Evolutionary conservation across 202 grass and related monocot genomes (phyloP), one percentile per base, ranked within the genome.

Genomic region (Schoenoplectus triqueter): DNA sequence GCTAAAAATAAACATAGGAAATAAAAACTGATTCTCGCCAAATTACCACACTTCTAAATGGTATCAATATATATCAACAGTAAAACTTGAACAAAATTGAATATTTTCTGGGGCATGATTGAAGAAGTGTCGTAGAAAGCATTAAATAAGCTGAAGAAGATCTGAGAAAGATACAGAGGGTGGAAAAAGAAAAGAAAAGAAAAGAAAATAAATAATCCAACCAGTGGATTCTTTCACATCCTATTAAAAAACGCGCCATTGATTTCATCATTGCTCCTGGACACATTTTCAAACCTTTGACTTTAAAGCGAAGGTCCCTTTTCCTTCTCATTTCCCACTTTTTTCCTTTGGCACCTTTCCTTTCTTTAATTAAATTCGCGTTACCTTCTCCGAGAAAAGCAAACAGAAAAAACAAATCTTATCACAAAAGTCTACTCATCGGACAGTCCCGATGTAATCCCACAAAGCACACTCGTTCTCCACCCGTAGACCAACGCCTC

Each of bases 401-500:
- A 86, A 90, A 88, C 78, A 82, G 11, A 69, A 77, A 59, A 66
- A 85, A 85, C 81, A 88, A 81, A 84, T 84, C 82, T 87, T 87
- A 84, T 81, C 86, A 64, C 0, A 80, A 89, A 93, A 96, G 91
- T 96, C 91, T 83, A 89, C 89, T 70, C 86, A 87, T 91, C 93
- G 57, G 49, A 48, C 73, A 87, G 62, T 46, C 65, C 63, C 10
- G 72, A 86, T 87, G 67, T 86, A 86, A 59, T 66, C 66, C 4
- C 22, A 9, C 31, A 63, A 44, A 62, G 60, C 48, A 46, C 56
- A 62, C 78, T n/a, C 14, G 31, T 48, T 14, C 48, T 64, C 10
- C 21, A 46, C 60, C 80, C 80, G 80, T 68, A 10, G 80, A 82
- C 80, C 69, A 60, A 85, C 83, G 69, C 54, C 69, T 17, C 3